Base-by-base conservation (phyloP, 2,329 filamentous ascomycete genomes). In the Massarina eburnea region DNA sequence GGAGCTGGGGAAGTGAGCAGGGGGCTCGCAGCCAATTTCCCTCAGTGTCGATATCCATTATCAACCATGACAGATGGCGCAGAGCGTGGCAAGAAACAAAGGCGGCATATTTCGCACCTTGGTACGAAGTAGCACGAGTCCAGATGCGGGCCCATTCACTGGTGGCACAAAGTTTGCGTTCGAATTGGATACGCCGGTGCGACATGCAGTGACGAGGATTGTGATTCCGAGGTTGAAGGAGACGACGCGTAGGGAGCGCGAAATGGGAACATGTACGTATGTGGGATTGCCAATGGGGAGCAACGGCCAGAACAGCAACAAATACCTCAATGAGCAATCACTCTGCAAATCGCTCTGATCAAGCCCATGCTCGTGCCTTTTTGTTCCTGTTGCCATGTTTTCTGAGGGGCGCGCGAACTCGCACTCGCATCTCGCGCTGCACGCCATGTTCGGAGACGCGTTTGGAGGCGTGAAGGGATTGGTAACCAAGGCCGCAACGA, bases 1-100 rank as follows among this genome's bases (percentile, higher is more conserved):
- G 48, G 91, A 96, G 73, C 75, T 96, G 49, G 78, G 78, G 76
- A 86, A 78, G 79, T 83, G 81, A 74, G 33, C 46, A 19, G 39
- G 39, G 27, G 43, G 34, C 45, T 50, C 24, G 46, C 18, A 21
- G 34, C 50, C 29, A 40, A 49, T 45, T 60, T 64, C 55, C 56
- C 55, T 60, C n/a, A n/a, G n/a, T n/a, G n/a, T n/a, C n/a, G n/a
- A n/a, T n/a, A n/a, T 38, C 18, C 12, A 26, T 14, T 10, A 48
- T 39, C 43, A 41, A 39, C 42, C 48, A 53, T 51, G 43, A 55
- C 18, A 49, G 49, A 52, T 46, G 46, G 46, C 51, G 51, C 48
- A 66, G 66, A 43, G 55, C 49, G 47, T 52, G 53, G 54, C 52
- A 59, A 59, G 52, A 51, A 55, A 48, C 55, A 57, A 47, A 52